phyloP scores from a whole-genome alignment of 2,329 filamentous ascomycete genomes.

The Diaporthe australafricana region DNA sequence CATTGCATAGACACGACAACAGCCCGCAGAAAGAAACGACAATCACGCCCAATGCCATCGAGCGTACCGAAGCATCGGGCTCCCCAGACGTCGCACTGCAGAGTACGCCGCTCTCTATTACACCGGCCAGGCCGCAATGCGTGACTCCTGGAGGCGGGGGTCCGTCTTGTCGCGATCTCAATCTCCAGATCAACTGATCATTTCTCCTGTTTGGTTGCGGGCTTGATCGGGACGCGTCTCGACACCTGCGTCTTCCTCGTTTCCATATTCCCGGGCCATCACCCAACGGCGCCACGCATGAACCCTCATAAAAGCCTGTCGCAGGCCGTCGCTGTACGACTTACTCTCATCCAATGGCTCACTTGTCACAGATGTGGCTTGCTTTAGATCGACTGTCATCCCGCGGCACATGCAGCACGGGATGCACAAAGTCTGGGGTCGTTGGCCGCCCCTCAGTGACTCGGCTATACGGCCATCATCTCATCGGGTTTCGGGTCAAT shows the following conservation, averaged over 20 bases:
- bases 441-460: background rate
- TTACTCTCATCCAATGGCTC: background rate
- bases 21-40: background rate
- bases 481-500: background rate
- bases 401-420: conserved; percentile 1
- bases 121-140: background rate
- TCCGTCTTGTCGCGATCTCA: no score
- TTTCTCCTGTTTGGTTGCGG: no score
- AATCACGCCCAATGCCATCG: background rate
- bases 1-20: conserved; percentile 8
- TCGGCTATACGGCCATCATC: background rate
- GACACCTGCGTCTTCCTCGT: conserved; percentile 5
- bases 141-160: background rate
- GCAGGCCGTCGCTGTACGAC: conserved; percentile 5
- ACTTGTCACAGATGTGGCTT: conserved; percentile 3
- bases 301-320: background rate
- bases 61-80: background rate
- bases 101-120: background rate
- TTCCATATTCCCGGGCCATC: background rate
- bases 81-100: background rate
- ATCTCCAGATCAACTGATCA: no score
- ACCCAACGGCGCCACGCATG: conserved; percentile 3
- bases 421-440: conserved; percentile 11
- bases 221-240: background rate
- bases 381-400: conserved; percentile 17